Percentiles rank a stretch among this genome's conserved stretches.
These are phyloP conservation scores for Trematosphaeria pertusa DNA, from an alignment of 2,329 filamentous ascomycete species.

Conservation along the genomic window DNA sequence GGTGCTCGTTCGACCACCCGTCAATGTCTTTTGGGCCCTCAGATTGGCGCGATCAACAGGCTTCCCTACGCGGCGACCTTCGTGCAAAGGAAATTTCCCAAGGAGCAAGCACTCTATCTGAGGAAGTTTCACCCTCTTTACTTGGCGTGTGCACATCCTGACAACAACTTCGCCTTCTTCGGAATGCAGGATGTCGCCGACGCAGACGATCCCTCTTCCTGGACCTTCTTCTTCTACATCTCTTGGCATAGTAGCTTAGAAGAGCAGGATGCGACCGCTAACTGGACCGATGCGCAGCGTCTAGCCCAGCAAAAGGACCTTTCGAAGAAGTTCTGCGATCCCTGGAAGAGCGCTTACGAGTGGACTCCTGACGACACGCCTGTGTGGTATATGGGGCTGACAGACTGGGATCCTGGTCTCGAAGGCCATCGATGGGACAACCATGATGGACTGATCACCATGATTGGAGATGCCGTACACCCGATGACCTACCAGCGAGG, in stretches of 20 bases:
- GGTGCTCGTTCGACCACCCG: slow-evolving; percentile 43
- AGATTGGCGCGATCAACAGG: slow-evolving; percentile 39
- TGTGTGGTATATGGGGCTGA: slow-evolving; percentile 45
- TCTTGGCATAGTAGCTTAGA: slow-evolving; percentile 51
- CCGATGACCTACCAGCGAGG: slow-evolving; percentile 55
- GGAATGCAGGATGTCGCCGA: slow-evolving; percentile 52
- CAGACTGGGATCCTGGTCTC: slow-evolving; percentile 44
- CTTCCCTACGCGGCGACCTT: slow-evolving; percentile 57
- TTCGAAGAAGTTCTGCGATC: slow-evolving; percentile 50
- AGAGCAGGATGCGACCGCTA: slow-evolving; percentile 49
- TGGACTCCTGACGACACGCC: slow-evolving; percentile 41
- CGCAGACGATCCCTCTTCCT: slow-evolving; percentile 47
- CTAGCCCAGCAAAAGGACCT: slow-evolving; percentile 51
- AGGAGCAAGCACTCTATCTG: slow-evolving; percentile 53
- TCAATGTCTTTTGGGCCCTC: slow-evolving; percentile 34
- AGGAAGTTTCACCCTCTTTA: slow-evolving; percentile 55
- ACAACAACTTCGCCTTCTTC: slow-evolving; percentile 55
- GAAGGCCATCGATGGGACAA: slow-evolving; percentile 43
- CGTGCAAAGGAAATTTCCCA: slow-evolving; percentile 51
- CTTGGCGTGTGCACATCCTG: slow-evolving; percentile 53
- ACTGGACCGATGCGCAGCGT: slow-evolving; percentile 46
- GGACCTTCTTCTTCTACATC: slow-evolving; percentile 59
- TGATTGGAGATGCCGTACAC: slow-evolving; percentile 51
- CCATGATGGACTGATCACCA: slow-evolving; percentile 42
- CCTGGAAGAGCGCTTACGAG: slow-evolving; percentile 51